A percentile compares a stretch with the other conserved stretches of the same genome.
Evolutionary conservation across 495 filamentous ascomycete species (phyloP).

Genomic region (Hapsidospora chrysogenum): DNA sequence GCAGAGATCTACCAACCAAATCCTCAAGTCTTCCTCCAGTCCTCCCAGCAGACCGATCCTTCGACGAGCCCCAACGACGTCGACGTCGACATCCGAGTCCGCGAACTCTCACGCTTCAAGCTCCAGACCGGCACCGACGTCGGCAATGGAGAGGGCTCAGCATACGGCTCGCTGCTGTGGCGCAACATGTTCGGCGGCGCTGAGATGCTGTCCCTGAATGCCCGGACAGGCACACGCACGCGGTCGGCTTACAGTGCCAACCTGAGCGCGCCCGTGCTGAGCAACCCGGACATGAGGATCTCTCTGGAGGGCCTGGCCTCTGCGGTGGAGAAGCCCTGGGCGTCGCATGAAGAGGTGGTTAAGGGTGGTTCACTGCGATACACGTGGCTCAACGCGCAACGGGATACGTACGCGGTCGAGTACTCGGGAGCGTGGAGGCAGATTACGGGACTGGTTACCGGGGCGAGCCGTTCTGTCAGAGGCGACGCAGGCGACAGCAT

Average conservation of each 20-base stretch:
- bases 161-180: constrained; percentile 65
- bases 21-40: constrained; percentile 66
- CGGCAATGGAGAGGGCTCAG: constrained; percentile 80
- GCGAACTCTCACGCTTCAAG: constrained; percentile 61
- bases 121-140: constrained; percentile 87
- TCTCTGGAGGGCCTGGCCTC: constrained; percentile 64
- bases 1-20: constrained; percentile 74
- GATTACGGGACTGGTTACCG: constrained; percentile 54
- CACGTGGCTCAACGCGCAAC: constrained; percentile 44
- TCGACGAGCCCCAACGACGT: constrained; percentile 52
- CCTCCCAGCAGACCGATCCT: constrained; percentile 39
- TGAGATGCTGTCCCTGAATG: constrained; percentile 67
- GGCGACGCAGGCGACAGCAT: constrained; percentile 79
- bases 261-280: constrained; percentile 61
- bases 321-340: constrained; percentile 72
- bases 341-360: constrained; percentile 82
- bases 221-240: constrained; percentile 74
- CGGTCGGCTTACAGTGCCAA: constrained; percentile 72
- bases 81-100: constrained; percentile 56
- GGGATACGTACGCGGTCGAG: constrained; percentile 53
- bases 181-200: constrained; percentile 93
- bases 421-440: constrained; percentile 81
- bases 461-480: constrained; percentile 65
- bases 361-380: constrained; percentile 64
- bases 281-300: constrained; percentile 62